Evolutionary conservation across 768 basidiomycete genomes (phyloP).

Genomic region (Tricholoma flavovirens): DNA sequence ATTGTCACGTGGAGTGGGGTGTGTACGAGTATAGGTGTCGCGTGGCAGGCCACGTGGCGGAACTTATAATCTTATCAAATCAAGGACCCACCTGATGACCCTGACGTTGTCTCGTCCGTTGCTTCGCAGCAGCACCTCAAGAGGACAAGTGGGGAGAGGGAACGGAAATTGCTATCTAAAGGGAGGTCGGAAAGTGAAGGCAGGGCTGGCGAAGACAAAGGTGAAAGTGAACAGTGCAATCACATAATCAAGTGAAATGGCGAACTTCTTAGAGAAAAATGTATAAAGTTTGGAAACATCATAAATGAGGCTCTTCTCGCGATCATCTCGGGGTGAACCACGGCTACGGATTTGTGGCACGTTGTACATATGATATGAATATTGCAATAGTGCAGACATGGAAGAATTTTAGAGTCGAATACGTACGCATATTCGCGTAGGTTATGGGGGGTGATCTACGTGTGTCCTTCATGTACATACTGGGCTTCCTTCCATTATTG

Average conservation of each 20-base stretch:
- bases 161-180: neutral
- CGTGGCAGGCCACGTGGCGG: conserved; percentile 32
- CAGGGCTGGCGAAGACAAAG: neutral
- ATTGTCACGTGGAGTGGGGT: conserved; percentile 24
- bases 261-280: neutral
- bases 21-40: conserved; percentile 13
- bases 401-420: neutral
- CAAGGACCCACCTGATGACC: neutral
- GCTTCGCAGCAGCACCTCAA: neutral
- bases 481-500: neutral
- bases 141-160: neutral
- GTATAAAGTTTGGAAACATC: neutral
- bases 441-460: neutral
- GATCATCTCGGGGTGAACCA: neutral
- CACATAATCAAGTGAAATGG: neutral
- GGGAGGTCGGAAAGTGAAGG: neutral
- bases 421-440: neutral
- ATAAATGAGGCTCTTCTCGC: neutral
- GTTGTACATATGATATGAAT: neutral
- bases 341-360: neutral
- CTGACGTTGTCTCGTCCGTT: neutral
- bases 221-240: neutral
- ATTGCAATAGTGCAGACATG: neutral
- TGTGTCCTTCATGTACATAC: neutral
- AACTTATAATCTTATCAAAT: conserved; percentile 2